Evolutionary conservation across 768 basidiomycete genomes (phyloP).

Genomic region (Boletus vermiculosoides): DNA sequence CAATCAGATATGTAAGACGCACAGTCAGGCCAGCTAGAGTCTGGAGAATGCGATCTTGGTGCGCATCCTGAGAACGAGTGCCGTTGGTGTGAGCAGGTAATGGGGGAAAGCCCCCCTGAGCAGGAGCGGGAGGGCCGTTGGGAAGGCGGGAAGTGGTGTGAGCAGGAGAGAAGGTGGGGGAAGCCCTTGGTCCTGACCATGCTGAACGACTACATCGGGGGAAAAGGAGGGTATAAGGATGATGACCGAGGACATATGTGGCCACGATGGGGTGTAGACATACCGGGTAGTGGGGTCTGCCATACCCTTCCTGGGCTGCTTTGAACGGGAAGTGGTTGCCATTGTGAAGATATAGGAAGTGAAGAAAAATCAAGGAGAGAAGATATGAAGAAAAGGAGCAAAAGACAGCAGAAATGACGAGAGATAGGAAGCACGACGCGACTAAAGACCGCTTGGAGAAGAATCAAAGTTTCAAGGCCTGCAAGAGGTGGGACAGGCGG

Average conservation of each 20-base stretch:
- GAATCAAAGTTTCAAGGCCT: slow-evolving; percentile 15
- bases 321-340: slow-evolving; percentile 64
- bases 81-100: slow-evolving; percentile 48
- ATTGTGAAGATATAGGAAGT: slow-evolving; percentile 38
- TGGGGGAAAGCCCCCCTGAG: slow-evolving; percentile 44
- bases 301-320: slow-evolving; percentile 60
- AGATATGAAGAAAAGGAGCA: slow-evolving; percentile 23
- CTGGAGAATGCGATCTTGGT: slow-evolving; percentile 62
- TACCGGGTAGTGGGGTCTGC: slow-evolving; percentile 53
- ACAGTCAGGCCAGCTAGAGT: slow-evolving; percentile 70
- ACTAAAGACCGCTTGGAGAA: slow-evolving; percentile 27
- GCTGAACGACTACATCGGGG: slow-evolving; percentile 43
- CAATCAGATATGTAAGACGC: slow-evolving; percentile 33
- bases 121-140: slow-evolving; percentile 37
- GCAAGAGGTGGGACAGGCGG: slow-evolving; percentile 20
- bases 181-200: slow-evolving; percentile 67
- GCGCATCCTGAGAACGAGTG: slow-evolving; percentile 41
- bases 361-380: slow-evolving; percentile 32
- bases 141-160: slow-evolving; percentile 42
- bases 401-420: slow-evolving; percentile 36
- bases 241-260: slow-evolving; percentile 14
- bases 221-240: slow-evolving; percentile 6
- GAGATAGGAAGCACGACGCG: slow-evolving; percentile 37
- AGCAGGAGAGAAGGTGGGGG: slow-evolving; percentile 66
- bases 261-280: slow-evolving; percentile 32